phyloP scores from a whole-genome alignment of 768 basidiomycete genomes.

The Tricholoma sp. region DNA sequence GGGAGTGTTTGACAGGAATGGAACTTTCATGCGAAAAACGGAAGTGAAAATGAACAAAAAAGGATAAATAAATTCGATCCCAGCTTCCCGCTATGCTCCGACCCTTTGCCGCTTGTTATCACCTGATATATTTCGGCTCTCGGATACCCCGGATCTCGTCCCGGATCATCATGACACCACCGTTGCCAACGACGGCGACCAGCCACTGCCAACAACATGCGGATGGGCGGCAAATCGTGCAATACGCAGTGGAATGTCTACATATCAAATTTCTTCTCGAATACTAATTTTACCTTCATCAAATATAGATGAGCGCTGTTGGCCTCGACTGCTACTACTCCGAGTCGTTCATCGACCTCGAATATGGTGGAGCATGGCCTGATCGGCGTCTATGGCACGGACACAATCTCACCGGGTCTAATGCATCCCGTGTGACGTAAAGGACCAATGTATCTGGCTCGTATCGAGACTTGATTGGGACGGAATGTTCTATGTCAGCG shows the following conservation, averaged over 20 bases:
- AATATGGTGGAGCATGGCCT: no score
- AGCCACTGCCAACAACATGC: no score
- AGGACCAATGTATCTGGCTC: not conserved
- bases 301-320: no score
- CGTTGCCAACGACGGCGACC: no score
- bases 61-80: not conserved
- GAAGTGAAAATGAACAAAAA: not conserved
- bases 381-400: no score
- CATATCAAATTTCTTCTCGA: no score
- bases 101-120: not conserved
- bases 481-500: not conserved
- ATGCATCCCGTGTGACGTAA: not conserved
- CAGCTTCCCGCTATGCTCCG: not conserved
- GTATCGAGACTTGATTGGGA: not conserved
- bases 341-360: no score
- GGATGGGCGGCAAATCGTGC: no score
- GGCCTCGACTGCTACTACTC: no score
- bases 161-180: not conserved
- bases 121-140: not conserved
- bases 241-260: no score
- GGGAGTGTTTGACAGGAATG: not conserved
- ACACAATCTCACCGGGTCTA: not conserved
- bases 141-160: not conserved
- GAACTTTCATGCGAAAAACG: not conserved
- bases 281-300: no score